Percentiles rank a stretch among this genome's conserved stretches.
These are phyloP conservation scores for Kodamaea lidongshanica DNA, from an alignment of 805 yeast genomes.

Conservation along the genomic window DNA sequence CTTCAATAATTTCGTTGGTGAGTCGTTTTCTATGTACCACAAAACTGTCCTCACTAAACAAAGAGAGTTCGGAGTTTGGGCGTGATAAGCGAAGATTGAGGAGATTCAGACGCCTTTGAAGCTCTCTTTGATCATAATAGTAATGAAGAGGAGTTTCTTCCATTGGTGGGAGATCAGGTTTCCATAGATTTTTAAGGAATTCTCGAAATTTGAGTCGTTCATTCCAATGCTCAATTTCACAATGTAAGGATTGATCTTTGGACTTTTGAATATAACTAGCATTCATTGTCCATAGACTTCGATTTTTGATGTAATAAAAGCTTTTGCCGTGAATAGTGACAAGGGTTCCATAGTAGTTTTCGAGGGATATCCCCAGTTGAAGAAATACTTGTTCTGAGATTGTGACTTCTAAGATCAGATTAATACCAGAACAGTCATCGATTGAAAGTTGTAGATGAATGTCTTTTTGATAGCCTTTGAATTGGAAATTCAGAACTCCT, in stretches of 20 bases:
- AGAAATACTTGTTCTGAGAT: slow-evolving; percentile 11
- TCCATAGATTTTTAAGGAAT: slow-evolving; percentile 24
- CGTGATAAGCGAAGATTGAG: neutral
- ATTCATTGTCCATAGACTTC: slow-evolving; percentile 4
- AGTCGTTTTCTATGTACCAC: neutral
- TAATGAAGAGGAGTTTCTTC: slow-evolving; percentile 2
- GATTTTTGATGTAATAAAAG: slow-evolving; percentile 1
- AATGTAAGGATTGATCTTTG: slow-evolving; percentile 11
- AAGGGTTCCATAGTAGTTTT: slow-evolving; percentile 18
- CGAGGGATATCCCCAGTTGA: slow-evolving; percentile 12
- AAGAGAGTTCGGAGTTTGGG: neutral
- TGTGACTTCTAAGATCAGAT: slow-evolving; percentile 23
- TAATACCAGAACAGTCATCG: slow-evolving; percentile 31
- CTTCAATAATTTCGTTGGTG: slow-evolving; percentile 1
- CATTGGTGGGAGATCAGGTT: slow-evolving; percentile 9
- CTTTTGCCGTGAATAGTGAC: slow-evolving; percentile 21
- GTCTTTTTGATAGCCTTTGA: too few species aligned
- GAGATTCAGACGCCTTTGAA: neutral
- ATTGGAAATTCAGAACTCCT: slow-evolving; percentile 10
- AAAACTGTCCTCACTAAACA: slow-evolving; percentile 3
- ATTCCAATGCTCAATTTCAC: slow-evolving; percentile 28
- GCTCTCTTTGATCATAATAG: slow-evolving; percentile 2
- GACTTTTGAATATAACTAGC: neutral
- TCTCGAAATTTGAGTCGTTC: slow-evolving; percentile 16
- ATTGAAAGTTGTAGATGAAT: slow-evolving; percentile 12